These are phyloP conservation scores for Pleurotus citrinopileatus DNA, from an alignment of 768 basidiomycete genomes.

Conservation along the genomic window DNA sequence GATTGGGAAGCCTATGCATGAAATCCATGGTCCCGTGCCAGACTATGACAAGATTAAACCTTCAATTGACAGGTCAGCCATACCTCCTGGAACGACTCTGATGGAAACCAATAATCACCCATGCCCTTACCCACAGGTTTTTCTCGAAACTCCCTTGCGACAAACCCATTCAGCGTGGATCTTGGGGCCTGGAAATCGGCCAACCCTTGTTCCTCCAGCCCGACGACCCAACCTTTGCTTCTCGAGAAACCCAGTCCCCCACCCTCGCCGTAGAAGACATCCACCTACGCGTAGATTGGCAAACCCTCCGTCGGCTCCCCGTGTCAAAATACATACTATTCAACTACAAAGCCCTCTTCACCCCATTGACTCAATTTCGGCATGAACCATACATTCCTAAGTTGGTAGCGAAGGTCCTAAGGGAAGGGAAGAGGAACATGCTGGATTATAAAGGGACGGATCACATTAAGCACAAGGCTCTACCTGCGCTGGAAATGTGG, in stretches of 20 bases:
- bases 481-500: conserved; percentile 46
- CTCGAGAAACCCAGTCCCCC: conserved; percentile 29
- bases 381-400: conserved; percentile 47
- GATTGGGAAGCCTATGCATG: conserved; percentile 42
- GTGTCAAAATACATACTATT: conserved; percentile 46
- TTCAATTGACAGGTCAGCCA: conserved; percentile 48
- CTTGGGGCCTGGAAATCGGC: conserved; percentile 51
- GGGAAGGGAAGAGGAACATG: conserved; percentile 35
- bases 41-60: conserved; percentile 46
- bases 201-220: conserved; percentile 43
- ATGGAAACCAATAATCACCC: neutral
- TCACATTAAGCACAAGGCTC: conserved; percentile 38
- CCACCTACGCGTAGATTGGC: conserved; percentile 52
- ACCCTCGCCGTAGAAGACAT: conserved; percentile 37
- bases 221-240: conserved; percentile 32
- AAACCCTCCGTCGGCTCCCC: conserved; percentile 49
- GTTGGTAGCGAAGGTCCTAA: conserved; percentile 40
- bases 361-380: conserved; percentile 39
- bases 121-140: conserved; percentile 27
- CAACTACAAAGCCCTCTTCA: conserved; percentile 55
- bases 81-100: neutral
- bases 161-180: conserved; percentile 51
- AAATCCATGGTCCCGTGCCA: conserved; percentile 47
- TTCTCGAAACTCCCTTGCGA: conserved; percentile 45
- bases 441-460: conserved; percentile 41